Conservation (phyloP, 2,329 filamentous ascomycete species). For the Colletotrichum phormii region DNA sequence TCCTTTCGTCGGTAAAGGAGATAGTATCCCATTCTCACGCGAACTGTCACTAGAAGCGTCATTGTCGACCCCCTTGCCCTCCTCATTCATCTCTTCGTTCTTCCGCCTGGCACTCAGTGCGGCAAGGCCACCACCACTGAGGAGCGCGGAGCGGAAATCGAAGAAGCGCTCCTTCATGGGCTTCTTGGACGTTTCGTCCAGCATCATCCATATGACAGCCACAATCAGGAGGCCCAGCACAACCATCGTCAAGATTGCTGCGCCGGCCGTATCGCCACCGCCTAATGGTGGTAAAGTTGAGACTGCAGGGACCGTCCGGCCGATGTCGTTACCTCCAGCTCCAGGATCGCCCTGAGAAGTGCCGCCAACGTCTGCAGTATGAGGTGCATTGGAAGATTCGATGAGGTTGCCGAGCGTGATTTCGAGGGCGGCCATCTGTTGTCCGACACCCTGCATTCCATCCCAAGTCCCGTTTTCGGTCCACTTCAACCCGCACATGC, state of each 20-base stretch:
- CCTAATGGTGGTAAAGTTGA: conserved; percentile 47
- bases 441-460: conserved; percentile 71
- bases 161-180: conserved; percentile 46
- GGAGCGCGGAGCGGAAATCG: conserved; percentile 39
- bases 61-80: conserved; percentile 31
- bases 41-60: conserved; percentile 28
- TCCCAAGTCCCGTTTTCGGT: conserved; percentile 65
- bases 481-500: conserved; percentile 72
- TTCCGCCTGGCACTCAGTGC: conserved; percentile 8
- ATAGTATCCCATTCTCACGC: conserved; percentile 5
- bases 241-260: conserved; percentile 71
- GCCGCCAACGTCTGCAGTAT: conserved; percentile 66
- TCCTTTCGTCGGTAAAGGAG: not conserved
- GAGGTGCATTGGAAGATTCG: conserved; percentile 47
- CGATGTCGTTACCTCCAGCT: conserved; percentile 60
- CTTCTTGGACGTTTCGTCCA: conserved; percentile 58
- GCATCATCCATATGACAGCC: conserved; percentile 61
- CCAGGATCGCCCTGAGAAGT: conserved; percentile 62
- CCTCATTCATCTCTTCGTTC: conserved; percentile 30
- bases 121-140: conserved; percentile 19
- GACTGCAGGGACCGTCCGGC: conserved; percentile 45
- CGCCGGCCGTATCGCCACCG: conserved; percentile 74
- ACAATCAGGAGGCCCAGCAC: conserved; percentile 66
- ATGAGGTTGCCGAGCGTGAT: conserved; percentile 73
- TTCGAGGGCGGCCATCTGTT: conserved; percentile 78